phyloP scores from a whole-genome alignment of 1,139 yeast species.

The Kodamaea alishanica region DNA sequence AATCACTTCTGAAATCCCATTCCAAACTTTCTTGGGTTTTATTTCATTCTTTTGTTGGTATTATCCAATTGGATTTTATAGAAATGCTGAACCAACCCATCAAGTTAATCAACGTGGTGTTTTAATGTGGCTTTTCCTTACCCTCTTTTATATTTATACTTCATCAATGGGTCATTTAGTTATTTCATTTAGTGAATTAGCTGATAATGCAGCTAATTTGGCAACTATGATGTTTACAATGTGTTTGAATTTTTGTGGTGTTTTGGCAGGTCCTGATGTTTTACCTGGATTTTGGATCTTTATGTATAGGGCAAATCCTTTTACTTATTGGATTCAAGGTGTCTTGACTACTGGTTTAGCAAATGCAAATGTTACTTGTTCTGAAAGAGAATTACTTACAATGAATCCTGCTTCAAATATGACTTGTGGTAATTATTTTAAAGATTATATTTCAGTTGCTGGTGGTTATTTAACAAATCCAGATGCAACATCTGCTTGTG shows the following conservation, averaged over 20 bases:
- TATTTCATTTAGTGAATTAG: constrained; percentile 59
- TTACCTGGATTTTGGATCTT: constrained; percentile 54
- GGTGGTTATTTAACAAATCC: constrained; percentile 52
- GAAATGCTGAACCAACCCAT: constrained; percentile 30
- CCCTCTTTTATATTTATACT: constrained; percentile 55
- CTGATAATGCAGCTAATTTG: constrained; percentile 73
- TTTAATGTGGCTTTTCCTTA: constrained; percentile 56
- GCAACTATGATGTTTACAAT: constrained; percentile 62
- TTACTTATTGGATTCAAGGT: constrained; percentile 57
- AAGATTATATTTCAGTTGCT: constrained; percentile 35
- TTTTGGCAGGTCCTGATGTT: constrained; percentile 56
- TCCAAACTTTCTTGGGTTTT: constrained; percentile 33
- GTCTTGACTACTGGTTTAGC: constrained; percentile 53
- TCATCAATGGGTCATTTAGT: constrained; percentile 64
- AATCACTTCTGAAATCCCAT: constrained; percentile 36
- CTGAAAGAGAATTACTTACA: constrained; percentile 40
- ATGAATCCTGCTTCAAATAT: constrained; percentile 47
- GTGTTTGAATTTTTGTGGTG: constrained; percentile 80
- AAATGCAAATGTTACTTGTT: constrained; percentile 46
- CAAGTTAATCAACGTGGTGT: constrained; percentile 52
- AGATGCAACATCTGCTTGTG: constrained; percentile 44
- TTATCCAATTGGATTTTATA: constrained; percentile 40
- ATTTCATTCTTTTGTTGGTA: constrained; percentile 38
- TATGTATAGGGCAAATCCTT: constrained; percentile 64
- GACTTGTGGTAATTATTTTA: constrained; percentile 55